phyloP scores from a whole-genome alignment of 169 alveolate species.

The Plasmodium fragile region DNA sequence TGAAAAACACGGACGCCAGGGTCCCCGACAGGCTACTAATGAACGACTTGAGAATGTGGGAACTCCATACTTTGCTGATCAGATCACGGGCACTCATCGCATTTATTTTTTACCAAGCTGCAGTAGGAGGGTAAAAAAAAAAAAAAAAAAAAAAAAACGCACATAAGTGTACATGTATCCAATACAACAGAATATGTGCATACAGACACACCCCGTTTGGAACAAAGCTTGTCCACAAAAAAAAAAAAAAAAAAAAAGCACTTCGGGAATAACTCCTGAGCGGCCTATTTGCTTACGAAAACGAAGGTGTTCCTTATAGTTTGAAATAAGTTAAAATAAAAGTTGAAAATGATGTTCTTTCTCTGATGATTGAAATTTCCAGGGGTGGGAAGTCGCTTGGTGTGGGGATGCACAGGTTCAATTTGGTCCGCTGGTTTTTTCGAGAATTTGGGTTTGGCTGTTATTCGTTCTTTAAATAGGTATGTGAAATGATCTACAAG shows the following conservation, averaged over 20 bases:
- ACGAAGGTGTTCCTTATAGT: constrained; percentile 28
- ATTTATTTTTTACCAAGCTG: not conserved
- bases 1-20: constrained; percentile 63
- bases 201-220: not conserved
- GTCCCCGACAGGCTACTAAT: constrained; percentile 63
- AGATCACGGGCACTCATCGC: constrained; percentile 4
- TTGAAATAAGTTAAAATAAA: constrained; percentile 51
- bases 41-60: constrained; percentile 16
- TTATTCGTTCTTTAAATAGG: constrained; percentile 67
- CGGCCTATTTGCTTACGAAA: constrained; percentile 4
- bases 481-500: constrained; percentile 33
- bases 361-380: constrained; percentile 20
- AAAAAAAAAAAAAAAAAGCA: not conserved
- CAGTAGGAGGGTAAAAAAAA: not conserved
- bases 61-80: not conserved
- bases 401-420: constrained; percentile 21
- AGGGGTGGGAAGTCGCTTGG: constrained; percentile 50
- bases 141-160: not conserved
- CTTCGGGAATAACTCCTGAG: not conserved
- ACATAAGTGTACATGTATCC: not conserved
- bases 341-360: constrained; percentile 33
- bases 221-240: not conserved
- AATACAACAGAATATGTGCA: not conserved
- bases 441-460: constrained; percentile 72
- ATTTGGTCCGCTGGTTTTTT: constrained; percentile 19